Base-by-base conservation (phyloP, 805 yeast species). In the Kazachstania kunashirensis region DNA sequence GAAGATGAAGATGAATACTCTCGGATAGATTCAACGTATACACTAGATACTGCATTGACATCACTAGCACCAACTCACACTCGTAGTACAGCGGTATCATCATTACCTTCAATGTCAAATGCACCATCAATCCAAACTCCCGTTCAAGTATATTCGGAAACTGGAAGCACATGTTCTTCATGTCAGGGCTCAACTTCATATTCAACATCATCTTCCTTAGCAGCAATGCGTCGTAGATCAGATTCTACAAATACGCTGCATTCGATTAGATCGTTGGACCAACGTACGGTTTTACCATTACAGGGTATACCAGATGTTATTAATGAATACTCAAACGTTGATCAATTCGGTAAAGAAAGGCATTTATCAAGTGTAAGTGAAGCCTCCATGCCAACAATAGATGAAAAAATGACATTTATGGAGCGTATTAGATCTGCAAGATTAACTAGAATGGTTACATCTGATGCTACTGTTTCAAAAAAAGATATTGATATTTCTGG, bases 231-330 rank as follows among this genome's bases (percentile, higher is more conserved):
- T 11, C 9, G 17, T 20, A 21, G 27, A 3, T 27, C 37, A 11
- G 17, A 25, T 4, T 15, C 26, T 13, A 25, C 35, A 7, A 29
- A 29, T 12, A 29, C 31, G 3, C 12, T 29, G 14, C 31, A 29
- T 18, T 29, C 31, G 7, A 29, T 43, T 8, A 44, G 54, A 15
- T 47, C 55, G 10, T 41, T 47, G 11, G 57, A 52, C 36, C 37
- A 62, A 7, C 48, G 68, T 26, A 29, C 31, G 5, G 52, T 52
- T 13, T 34, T 52, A 40, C 69, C 72, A 2, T 47, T 73, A 2
- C 68, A 72, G 42, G 60, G 49, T 6, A 57, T 69, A 33, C 48
- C 55, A 19, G 73, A 70, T 37, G 60, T 75, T 14, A 68, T 75
- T 28, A 52, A 63, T 26, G 71, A 70, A 33, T 75, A 73, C 44